Percentiles rank a stretch among this genome's conserved stretches.
Evolutionary conservation across 306 rosid species (phyloP).

Genomic region (Rosa persica): DNA sequence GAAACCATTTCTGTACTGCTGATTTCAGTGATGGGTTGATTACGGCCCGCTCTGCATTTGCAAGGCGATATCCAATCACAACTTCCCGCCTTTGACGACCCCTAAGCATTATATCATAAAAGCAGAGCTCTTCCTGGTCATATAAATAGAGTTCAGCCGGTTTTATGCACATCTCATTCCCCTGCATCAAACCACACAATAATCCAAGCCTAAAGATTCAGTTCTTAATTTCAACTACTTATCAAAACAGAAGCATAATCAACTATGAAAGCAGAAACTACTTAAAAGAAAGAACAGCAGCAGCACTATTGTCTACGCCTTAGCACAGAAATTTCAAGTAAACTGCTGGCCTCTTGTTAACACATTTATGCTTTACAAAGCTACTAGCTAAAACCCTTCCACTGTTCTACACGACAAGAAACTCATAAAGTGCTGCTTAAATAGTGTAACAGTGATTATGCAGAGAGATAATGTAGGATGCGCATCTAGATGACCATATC

Average conservation of each 20-base stretch:
- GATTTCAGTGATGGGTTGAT: slow-evolving; percentile 77
- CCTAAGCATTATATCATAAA: slow-evolving; percentile 82
- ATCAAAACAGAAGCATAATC: background rate
- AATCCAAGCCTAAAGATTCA: background rate
- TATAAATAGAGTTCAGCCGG: slow-evolving; percentile 90
- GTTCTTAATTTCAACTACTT: background rate
- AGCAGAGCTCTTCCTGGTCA: slow-evolving; percentile 86
- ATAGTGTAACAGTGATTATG: background rate
- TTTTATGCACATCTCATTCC: slow-evolving; percentile 88
- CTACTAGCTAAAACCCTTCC: background rate
- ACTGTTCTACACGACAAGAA: background rate
- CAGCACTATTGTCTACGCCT: background rate
- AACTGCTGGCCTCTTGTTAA: background rate
- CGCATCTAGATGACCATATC: background rate
- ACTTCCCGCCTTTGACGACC: slow-evolving; percentile 82
- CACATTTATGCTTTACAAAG: background rate
- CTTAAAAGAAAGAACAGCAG: background rate
- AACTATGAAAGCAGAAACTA: background rate
- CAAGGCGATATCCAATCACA: slow-evolving; percentile 78
- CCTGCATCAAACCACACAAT: slow-evolving; percentile 48
- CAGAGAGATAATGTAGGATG: background rate
- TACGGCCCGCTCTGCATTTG: slow-evolving; percentile 65
- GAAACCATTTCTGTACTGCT: slow-evolving; percentile 73
- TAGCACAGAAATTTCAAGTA: background rate
- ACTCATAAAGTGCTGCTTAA: background rate